phyloP scores from a whole-genome alignment of 306 rosid species.

The Prunus fruticosa region DNA sequence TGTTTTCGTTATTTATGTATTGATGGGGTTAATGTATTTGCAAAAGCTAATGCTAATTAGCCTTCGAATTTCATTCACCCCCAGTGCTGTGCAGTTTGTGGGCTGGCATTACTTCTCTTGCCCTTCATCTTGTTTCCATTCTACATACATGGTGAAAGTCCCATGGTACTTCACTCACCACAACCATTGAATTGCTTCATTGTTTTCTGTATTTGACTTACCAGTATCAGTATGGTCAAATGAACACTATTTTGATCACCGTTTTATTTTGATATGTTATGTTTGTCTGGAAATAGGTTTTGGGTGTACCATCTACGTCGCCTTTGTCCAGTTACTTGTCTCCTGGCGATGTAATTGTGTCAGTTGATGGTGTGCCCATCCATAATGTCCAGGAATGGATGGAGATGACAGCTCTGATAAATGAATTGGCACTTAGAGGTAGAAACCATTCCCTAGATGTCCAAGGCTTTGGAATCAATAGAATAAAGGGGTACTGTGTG shows the following conservation, averaged over 20 bases:
- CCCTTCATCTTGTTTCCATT: constrained; percentile 76
- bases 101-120: constrained; percentile 60
- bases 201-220: not conserved
- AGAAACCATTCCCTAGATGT: constrained; percentile 26
- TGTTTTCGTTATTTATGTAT: not conserved
- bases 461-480: constrained; percentile 31
- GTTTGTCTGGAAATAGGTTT: constrained; percentile 53
- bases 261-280: constrained; percentile 19
- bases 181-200: constrained; percentile 4
- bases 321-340: constrained; percentile 71
- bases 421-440: constrained; percentile 35
- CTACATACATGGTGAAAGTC: constrained; percentile 49
- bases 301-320: constrained; percentile 53
- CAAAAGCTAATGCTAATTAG: constrained; percentile 15
- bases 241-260: constrained; percentile 2
- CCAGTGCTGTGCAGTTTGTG: constrained; percentile 80
- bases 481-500: constrained; percentile 71
- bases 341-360: constrained; percentile 62
- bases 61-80: constrained; percentile 27
- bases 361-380: constrained; percentile 58
- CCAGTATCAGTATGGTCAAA: not conserved
- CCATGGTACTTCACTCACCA: constrained; percentile 52
- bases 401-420: constrained; percentile 41
- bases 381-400: constrained; percentile 67
- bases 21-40: not conserved